phyloP scores from a whole-genome alignment of 139 green algal genomes.

The Ostreobium quekettii region DNA sequence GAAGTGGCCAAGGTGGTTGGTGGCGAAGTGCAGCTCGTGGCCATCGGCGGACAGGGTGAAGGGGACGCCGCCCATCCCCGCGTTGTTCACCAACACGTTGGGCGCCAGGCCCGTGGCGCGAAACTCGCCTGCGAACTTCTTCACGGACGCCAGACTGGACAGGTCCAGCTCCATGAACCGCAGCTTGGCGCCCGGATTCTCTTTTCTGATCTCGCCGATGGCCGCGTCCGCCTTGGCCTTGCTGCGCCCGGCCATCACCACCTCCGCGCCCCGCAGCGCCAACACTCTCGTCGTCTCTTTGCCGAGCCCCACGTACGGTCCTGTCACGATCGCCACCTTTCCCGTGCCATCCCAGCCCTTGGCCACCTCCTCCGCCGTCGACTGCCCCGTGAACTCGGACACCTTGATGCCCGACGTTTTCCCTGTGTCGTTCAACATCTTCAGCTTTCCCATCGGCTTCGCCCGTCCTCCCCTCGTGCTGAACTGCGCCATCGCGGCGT shows the following conservation, averaged over 20 bases:
- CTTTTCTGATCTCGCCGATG: background rate
- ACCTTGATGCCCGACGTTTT: no score
- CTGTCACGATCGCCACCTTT: slow-evolving; percentile 47
- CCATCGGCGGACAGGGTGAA: slow-evolving; percentile 25
- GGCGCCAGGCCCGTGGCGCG: slow-evolving; percentile 14
- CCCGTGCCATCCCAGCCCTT: slow-evolving; percentile 19
- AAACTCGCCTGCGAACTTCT: slow-evolving; percentile 19
- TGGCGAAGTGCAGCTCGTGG: slow-evolving; percentile 37
- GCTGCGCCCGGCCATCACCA: slow-evolving; percentile 61
- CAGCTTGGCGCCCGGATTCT: slow-evolving; percentile 2
- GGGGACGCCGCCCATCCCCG: slow-evolving; percentile 15
- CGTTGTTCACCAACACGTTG: slow-evolving; percentile 28
- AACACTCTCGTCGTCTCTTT: slow-evolving; percentile 39
- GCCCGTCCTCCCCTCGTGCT: no score
- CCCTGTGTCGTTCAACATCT: no score
- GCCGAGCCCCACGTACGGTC: slow-evolving; percentile 53
- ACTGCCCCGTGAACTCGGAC: no score
- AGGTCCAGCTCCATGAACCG: slow-evolving; percentile 25
- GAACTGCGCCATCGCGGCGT: no score
- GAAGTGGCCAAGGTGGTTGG: slow-evolving; percentile 31
- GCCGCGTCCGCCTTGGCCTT: slow-evolving; percentile 36
- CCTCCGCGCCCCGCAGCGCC: slow-evolving; percentile 28
- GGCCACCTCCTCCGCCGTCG: background rate
- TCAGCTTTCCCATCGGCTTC: no score
- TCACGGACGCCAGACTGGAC: slow-evolving; percentile 23